Evolutionary conservation across 345 rosid species (phyloP), one percentile per base, ranked within the genome.

Genomic region (Rhodamnia rubescens): DNA sequence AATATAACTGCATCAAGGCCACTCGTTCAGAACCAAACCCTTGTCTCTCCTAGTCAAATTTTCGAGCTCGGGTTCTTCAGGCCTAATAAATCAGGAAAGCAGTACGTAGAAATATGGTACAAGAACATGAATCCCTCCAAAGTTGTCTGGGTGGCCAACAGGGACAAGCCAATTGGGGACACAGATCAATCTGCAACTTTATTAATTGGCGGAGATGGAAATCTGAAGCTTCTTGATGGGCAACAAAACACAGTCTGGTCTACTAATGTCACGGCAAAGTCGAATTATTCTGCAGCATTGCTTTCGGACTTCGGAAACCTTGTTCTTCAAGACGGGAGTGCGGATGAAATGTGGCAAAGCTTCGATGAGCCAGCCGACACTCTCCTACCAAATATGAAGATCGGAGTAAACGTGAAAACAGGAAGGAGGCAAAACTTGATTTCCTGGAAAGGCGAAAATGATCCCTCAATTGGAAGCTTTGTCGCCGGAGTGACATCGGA

Each of bases 81-180:
- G 26, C 83, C 87, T 55, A 80, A 55, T 24, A 84, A 78, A 24
- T 81, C 87, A 13, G 1, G 42, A 15, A 85, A 80, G 52, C 49
- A 21, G 12, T 85, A 75, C 14, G 29, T 85, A 22, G 83, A 84
- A 4, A 55, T 85, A 22, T 56, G 87, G 87, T 57, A 27, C 74
- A 55, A 85, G 54, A 85, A 81, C 36, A 21, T 21, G 15, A 12
- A 12, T 54, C 69, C 24, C 44, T 54, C 51, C 20, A 85, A 53
- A 22, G 84, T 88, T 74, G 90, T 91, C 7, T 91, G 93, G 92
- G 92, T 91, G 16, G 93, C 91, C 40, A 90, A 91, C 85, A 89
- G 93, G 84, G 89, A 87, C 75, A 29, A 24, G 11, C 91, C 93
- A 32, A 85, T 90, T 44, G 27, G 69, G 44, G 69, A 50, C 52